These are phyloP conservation scores for Phytophthora citrophthora DNA, from an alignment of 352 stramenopile species.

Conservation along the genomic window DNA sequence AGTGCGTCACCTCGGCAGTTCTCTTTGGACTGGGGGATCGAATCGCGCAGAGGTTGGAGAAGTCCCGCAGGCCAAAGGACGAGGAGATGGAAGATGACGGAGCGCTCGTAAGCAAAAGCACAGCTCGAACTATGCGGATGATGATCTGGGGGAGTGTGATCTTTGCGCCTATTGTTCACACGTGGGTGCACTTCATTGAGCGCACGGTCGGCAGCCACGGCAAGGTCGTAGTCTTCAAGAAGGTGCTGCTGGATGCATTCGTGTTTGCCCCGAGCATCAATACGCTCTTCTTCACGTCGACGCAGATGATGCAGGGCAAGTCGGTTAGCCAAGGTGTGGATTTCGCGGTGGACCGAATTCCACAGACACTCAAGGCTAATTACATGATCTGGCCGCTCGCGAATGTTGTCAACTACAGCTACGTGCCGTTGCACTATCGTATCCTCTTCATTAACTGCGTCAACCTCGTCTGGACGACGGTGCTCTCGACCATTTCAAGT, in stretches of 20 bases:
- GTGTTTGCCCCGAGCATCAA: conserved; percentile 44
- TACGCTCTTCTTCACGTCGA: conserved; percentile 51
- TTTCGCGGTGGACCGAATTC: conserved; percentile 38
- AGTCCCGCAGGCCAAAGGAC: conserved; percentile 7
- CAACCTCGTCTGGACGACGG: conserved; percentile 52
- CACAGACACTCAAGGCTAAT: conserved; percentile 46
- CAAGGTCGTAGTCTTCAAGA: conserved; percentile 44
- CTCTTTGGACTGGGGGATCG: conserved; percentile 64
- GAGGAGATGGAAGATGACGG: conserved; percentile 12
- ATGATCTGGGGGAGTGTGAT: conserved; percentile 85
- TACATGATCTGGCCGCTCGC: conserved; percentile 52
- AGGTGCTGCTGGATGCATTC: conserved; percentile 49
- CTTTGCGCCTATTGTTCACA: conserved; percentile 84
- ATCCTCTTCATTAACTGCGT: conserved; percentile 55
- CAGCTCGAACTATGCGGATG: conserved; percentile 69
- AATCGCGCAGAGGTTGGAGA: conserved; percentile 54
- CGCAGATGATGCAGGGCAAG: conserved; percentile 42
- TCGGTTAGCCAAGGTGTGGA: conserved; percentile 24
- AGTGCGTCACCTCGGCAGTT: conserved; percentile 57
- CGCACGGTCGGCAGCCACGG: conserved; percentile 39
- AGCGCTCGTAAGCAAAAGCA: conserved; percentile 22
- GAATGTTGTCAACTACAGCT: conserved; percentile 48
- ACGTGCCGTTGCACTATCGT: conserved; percentile 49
- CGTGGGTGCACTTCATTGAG: conserved; percentile 87
- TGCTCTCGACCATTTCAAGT: conserved; percentile 46